Base-by-base conservation (phyloP, 306 rosid genomes). In the Malus fusca region DNA sequence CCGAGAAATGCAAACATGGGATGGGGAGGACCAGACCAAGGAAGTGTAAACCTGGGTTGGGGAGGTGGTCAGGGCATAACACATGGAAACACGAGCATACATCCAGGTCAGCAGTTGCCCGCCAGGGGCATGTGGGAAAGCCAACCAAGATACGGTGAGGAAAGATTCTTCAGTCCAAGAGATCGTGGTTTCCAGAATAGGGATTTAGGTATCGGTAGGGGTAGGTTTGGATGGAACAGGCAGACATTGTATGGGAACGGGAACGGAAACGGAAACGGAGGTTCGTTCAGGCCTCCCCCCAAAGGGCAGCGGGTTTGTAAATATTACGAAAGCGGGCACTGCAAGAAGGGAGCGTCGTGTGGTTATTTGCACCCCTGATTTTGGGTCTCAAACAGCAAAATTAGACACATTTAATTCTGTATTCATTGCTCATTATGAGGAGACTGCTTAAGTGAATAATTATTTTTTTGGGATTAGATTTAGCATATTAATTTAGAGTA, bases 231-330 rank as follows among this genome's bases (percentile, higher is more conserved):
- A 66, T 78, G 84, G 90, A 88, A 83, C 95, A 86, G 88, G 84
- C 93, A 85, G 74, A 73, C 84, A 40, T 26, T 65, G 56, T 75
- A 19, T 79, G 88, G 87, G 48, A 83, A 79, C 76, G 88, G 96
- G 75, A 11, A 18, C 75, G 87, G 87, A 52, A 87, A 79, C 13
- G 91, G 90, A 56, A 83, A 79, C 78, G 88, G 96, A 77, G 87
- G 81, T 73, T 78, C 88, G 42, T 72, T 78, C 60, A 83, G 88
- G 86, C 82, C 84, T 77, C 79, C 82, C 69, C 88, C 88, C 75
- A 85, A 78, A 85, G 95, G 97, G 87, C 95, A 86, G 78, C 89
- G 96, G 77, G 82, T 95, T 56, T 95, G 98, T 94, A 94, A 89
- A 90, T 92, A 82, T 87, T 82, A 84, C 72, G 98, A 85, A 84